Percentiles rank a stretch among this genome's conserved stretches.
Conservation (phyloP, 2,329 filamentous ascomycete species). For the Aspergillus brunneoviolaceus region DNA sequence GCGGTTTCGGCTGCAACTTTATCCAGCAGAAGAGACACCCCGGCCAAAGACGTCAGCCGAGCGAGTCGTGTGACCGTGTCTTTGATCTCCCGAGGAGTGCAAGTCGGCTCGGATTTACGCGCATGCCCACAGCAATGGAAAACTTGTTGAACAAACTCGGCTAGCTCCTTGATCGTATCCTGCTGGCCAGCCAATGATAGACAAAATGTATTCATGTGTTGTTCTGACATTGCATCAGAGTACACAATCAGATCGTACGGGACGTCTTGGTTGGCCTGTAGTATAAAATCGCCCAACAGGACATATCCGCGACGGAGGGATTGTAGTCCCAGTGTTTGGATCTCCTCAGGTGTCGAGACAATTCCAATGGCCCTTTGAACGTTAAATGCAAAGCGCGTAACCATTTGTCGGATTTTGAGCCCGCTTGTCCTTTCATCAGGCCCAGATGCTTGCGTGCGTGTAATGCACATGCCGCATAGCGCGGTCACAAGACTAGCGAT, state of each 20-base stretch:
- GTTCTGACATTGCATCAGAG: conserved; percentile 17
- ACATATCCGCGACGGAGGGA: conserved; percentile 35
- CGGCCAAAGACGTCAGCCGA: conserved; percentile 19
- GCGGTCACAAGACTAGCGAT: conserved; percentile 35
- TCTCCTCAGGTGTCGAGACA: conserved; percentile 1
- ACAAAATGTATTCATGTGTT: conserved; percentile 32
- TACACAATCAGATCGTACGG: conserved; percentile 10
- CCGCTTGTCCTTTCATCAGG: conserved; percentile 15
- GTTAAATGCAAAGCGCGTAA: conserved; percentile 24
- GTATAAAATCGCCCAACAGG: conserved; percentile 30
- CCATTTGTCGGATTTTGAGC: conserved; percentile 27
- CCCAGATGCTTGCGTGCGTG: conserved; percentile 27
- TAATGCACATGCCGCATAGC: conserved; percentile 39
- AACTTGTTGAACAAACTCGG: conserved; percentile 35
- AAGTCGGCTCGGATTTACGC: conserved; percentile 22
- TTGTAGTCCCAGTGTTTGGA: conserved; percentile 21
- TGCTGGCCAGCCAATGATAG: conserved; percentile 28
- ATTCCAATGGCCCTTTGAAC: conserved; percentile 27
- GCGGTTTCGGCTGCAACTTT: conserved; percentile 41
- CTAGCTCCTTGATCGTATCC: conserved; percentile 35
- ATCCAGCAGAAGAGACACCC: conserved; percentile 31
- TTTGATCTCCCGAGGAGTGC: conserved; percentile 28
- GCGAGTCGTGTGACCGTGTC: conserved; percentile 27
- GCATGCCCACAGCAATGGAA: conserved; percentile 34
- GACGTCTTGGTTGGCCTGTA: conserved; percentile 27